Percentiles rank a stretch among this genome's conserved stretches.
Evolutionary conservation across 1,284 basidiomycete species (phyloP).

Genomic region (Trametes versicolor): DNA sequence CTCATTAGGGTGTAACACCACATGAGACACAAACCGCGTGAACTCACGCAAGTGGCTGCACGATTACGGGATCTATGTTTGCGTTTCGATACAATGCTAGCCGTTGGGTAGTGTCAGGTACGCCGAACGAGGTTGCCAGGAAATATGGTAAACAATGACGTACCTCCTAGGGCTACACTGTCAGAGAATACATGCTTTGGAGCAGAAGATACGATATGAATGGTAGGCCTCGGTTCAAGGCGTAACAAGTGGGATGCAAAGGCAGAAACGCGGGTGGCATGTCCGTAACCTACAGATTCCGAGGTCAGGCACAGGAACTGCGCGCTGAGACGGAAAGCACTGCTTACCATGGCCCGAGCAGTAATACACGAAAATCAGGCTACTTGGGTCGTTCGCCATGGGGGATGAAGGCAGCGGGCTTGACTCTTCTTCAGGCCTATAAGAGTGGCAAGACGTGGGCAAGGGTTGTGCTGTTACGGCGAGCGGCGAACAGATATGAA

Average conservation of each 20-base stretch:
- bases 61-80: constrained; percentile 77
- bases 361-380: constrained; percentile 64
- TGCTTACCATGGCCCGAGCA: constrained; percentile 75
- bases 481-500: constrained; percentile 1
- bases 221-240: constrained; percentile 51
- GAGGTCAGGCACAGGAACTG: not conserved
- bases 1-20: no score
- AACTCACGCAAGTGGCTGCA: constrained; percentile 76
- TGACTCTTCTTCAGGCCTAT: no score
- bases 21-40: no score
- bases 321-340: not conserved
- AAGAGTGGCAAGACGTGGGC: no score
- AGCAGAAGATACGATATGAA: constrained; percentile 75
- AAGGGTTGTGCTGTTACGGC: constrained; percentile 14
- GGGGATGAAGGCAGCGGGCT: not conserved
- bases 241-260: constrained; percentile 66
- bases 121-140: no score
- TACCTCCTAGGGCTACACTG: constrained; percentile 61
- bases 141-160: no score
- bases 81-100: constrained; percentile 68
- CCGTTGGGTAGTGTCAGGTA: not conserved
- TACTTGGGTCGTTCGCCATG: constrained; percentile 13
- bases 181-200: constrained; percentile 72
- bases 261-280: constrained; percentile 79
- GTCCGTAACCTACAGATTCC: constrained; percentile 65